Evolutionary conservation across 1,139 yeast species (phyloP), one percentile per base, ranked within the genome.

Genomic region (Magnusiomyces sp.): DNA sequence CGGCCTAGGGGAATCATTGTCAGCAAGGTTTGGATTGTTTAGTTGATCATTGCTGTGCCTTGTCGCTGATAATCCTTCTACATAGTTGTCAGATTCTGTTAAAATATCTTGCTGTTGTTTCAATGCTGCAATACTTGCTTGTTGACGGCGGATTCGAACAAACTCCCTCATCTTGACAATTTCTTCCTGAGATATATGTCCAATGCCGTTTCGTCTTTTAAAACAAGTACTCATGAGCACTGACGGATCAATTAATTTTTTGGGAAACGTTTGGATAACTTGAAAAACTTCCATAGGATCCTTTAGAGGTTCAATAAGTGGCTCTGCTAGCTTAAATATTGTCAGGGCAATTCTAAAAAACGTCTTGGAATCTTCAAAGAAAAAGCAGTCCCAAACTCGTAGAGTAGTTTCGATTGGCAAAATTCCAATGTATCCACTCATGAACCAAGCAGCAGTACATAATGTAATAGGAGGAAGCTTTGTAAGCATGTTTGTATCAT

Each of bases 371-470:
- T 89, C 97, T 64, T 92, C 97, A 62, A 84, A 88, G 73, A 95
- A 90, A 50, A 92, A 68, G 48, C 94, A 86, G 65, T 92, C 98
- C 98, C 98, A 92, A 0, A 92, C 83, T 51, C 97, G 71, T 47
- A 92, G 70, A 10, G 87, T 83, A 0, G 95, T 80, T 62, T 92
- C 97, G 16, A 87, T 79, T 0, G 97, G 98, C 40, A 92, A 68
- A 1, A 81, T 79, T 0, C 95, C 95, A 40, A 90, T 88, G 68
- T 85, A 92, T 5, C 88, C 77, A 56, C 96, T 85, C 98, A 92
- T 92, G 64, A 92, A 92, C 98, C 98, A 92, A 46, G 95, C 83
- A 0, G 97, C 90, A 0, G 97, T 90, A 56, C 95, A 95, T 42
- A 92, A 73, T 0, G 97, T 86, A 4, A 92, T 79, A 0, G 97